A percentile compares a stretch with the other conserved stretches of the same genome.
Conservation (phyloP, 1,284 basidiomycete genomes). For the Vanrija sp. region DNA sequence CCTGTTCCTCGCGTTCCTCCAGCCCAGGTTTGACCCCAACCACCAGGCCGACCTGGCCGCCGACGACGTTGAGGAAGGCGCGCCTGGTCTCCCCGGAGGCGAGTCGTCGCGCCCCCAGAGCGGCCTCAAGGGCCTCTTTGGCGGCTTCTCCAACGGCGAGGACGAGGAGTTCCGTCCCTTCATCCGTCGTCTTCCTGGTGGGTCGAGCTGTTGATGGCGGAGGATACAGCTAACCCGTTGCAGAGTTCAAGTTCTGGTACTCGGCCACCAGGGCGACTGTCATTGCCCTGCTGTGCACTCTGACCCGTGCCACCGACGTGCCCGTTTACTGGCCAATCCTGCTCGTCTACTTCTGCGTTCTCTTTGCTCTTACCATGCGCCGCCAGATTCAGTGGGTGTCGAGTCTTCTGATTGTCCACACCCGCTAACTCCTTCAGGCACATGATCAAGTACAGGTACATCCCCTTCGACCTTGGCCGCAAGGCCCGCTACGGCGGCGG, state of each 20-base stretch:
- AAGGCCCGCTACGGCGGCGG: slow-evolving; percentile 38
- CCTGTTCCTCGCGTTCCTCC: slow-evolving; percentile 53
- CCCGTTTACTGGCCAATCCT: slow-evolving; percentile 99
- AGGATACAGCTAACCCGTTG: background rate
- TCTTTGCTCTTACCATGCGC: slow-evolving; percentile 86
- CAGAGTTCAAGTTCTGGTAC: slow-evolving; percentile 61
- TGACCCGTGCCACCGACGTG: slow-evolving; percentile 79
- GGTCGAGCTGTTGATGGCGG: slow-evolving; percentile 31
- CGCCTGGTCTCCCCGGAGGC: slow-evolving; percentile 51
- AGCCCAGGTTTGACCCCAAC: slow-evolving; percentile 80
- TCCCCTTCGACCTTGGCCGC: slow-evolving; percentile 46
- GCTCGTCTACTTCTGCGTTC: slow-evolving; percentile 83
- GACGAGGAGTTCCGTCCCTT: slow-evolving; percentile 92
- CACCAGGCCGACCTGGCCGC: slow-evolving; percentile 87
- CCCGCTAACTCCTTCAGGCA: slow-evolving; percentile 58
- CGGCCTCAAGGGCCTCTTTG: slow-evolving; percentile 43
- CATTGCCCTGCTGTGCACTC: slow-evolving; percentile 72
- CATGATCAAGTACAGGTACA: slow-evolving; percentile 97
- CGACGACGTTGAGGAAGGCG: slow-evolving; percentile 93
- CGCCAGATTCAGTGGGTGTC: slow-evolving; percentile 82
- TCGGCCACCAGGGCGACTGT: slow-evolving; percentile 84
- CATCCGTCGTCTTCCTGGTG: slow-evolving; percentile 92
- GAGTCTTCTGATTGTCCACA: background rate
- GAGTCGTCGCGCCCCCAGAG: slow-evolving; percentile 19
- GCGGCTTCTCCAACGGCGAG: slow-evolving; percentile 48